A percentile compares a stretch with the other conserved stretches of the same genome.
Conservation (phyloP, 73 alveolate species). For the Stentor coeruleus region DNA sequence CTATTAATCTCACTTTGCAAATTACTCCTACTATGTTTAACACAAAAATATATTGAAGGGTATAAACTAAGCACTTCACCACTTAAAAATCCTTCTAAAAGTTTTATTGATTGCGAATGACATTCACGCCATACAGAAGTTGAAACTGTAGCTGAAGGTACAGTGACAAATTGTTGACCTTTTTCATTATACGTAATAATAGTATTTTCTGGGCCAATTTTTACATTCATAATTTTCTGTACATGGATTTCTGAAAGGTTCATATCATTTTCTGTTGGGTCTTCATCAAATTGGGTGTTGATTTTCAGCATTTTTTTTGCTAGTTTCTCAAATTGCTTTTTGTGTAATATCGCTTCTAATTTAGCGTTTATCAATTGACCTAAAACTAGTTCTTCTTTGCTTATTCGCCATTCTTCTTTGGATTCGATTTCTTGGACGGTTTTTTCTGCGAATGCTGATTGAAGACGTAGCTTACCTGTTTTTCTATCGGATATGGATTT, state of each 20-base stretch:
- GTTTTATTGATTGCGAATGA: neutral
- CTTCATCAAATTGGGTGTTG: slow-evolving; percentile 8
- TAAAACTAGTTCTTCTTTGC: neutral
- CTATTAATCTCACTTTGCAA: neutral
- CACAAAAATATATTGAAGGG: neutral
- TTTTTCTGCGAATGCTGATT: slow-evolving; percentile 20
- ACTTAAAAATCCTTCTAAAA: neutral
- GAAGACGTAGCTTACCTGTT: slow-evolving; percentile 25
- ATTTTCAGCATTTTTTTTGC: slow-evolving; percentile 19
- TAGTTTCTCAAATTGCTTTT: slow-evolving; percentile 9
- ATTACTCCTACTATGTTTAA: neutral
- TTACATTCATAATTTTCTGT: neutral
- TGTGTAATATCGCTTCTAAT: slow-evolving; percentile 11
- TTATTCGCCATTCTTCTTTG: slow-evolving; percentile 9
- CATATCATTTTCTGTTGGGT: neutral
- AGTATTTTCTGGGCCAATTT: slow-evolving; percentile 22
- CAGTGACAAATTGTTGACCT: neutral
- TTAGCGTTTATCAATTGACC: neutral
- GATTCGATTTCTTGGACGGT: slow-evolving; percentile 14
- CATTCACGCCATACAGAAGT: neutral
- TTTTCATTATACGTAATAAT: neutral
- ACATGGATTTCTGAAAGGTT: slow-evolving; percentile 14
- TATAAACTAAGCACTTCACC: neutral
- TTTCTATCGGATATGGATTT: slow-evolving; percentile 26
- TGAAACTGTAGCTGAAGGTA: neutral